Evolutionary conservation across 192 early-diverging fungal genomes (phyloP), one percentile per base, ranked within the genome.

Genomic region (Coemansia umbellata): DNA sequence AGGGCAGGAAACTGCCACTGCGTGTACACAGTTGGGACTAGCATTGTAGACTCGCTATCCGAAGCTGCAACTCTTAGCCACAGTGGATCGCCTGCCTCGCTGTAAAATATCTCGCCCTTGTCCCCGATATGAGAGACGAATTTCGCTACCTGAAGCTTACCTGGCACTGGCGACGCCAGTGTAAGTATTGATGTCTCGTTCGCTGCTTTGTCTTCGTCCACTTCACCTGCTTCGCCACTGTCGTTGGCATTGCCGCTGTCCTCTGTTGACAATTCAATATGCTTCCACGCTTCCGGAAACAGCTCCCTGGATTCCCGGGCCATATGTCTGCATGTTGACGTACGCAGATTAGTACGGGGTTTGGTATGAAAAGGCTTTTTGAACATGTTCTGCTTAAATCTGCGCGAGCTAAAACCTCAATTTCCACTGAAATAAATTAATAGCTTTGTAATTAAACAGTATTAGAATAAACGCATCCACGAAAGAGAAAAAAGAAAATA

Each of bases 1-100:
- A 88, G 63, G 14, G 27, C 43, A 0, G 90, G 87, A 56, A 84
- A 81, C 53, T 61, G 66, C 91, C 91, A 91, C 33, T 89, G 71
- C 14, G 81, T 86, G 51, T 94, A 91, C 4, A 94, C 83, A 0
- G 88, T 84, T 24, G 87, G 88, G 7, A 85, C 69, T n/a, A 88
- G 77, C 21, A 48, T 14, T 28, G 65, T 33, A 27, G 63, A 45
- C 8, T 61, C 41, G 32, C 66, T 50, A 14, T 68, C 70, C 13
- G 37, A 36, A 31, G 65, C 39, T 35, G 79, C 73, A 6, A 82
- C 71, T 47, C 70, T 84, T 43, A 90, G 74, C 82, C 90, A 88
- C 15, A 86, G 44, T 14, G 89, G 88, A 0, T 80, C 76, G 1
- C 78, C 78, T 1, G 81, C 69, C 4, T 69, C 60, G 36, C 74